Evolutionary conservation across 805 yeast species (phyloP), one percentile per base, ranked within the genome.

Genomic region (Pachysolen tannophilus): DNA sequence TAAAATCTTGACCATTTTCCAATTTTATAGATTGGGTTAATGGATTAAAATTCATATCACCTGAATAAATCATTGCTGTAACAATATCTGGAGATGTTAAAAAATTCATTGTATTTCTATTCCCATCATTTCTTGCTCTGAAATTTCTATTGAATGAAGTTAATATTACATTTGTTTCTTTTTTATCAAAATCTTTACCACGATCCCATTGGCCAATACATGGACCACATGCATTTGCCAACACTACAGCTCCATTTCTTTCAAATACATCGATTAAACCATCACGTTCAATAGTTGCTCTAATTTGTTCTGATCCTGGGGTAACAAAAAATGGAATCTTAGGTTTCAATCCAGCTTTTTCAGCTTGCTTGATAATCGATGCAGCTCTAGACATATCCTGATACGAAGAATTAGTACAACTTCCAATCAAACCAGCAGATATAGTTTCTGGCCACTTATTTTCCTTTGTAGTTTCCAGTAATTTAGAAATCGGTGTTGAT

Each of bases 121-220:
- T 90, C 68, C 96, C 95, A 66, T 88, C 97, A 63, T 88, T 88
- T 79, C 97, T 84, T 46, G 96, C 80, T 51, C 95, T 83, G 76
- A 90, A 90, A 69, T 90, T 90, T 75, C 97, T 84, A 82, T 90
- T 90, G 80, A 84, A 90, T 43, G 96, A 86, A 28, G 97, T 84
- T 54, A 90, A 90, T 63, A 90, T 90, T 52, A 97, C 90, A 75
- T 90, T 90, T 68, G 85, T 82, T 63, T 84, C 95, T 60, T 88
- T 92, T 73, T 84, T 86, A 71, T 84, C 78, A 61, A 85, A 77
- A 60, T 84, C 88, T 55, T 72, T 82, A 30, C 63, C 63, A 67
- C 97, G 82, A 63, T 88, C 96, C 97, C 97, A 90, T 72, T 90
- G 97, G 56, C 97, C 97, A 58, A 88, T 88, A 75, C 97, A 88